These are phyloP conservation scores for Cladosporium oxysporum DNA, from an alignment of 2,329 filamentous ascomycete species.

Conservation along the genomic window DNA sequence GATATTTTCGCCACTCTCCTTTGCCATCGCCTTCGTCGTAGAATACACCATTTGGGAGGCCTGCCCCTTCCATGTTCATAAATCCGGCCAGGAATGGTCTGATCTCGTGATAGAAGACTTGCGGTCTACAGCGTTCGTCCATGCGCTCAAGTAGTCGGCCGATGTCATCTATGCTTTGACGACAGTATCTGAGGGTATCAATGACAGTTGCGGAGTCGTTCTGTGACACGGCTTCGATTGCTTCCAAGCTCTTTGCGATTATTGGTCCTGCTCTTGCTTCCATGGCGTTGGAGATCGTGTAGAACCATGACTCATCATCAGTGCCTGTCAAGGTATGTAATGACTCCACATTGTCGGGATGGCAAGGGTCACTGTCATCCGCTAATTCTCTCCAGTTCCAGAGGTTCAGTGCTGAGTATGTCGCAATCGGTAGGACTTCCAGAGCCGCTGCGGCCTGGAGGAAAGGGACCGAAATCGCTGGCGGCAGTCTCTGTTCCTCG, in stretches of 20 bases:
- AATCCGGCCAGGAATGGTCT: slow-evolving; percentile 55
- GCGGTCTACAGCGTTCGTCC: slow-evolving; percentile 52
- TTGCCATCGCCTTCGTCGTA: slow-evolving; percentile 53
- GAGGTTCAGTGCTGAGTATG: slow-evolving; percentile 85
- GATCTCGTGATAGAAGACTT: slow-evolving; percentile 55
- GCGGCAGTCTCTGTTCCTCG: slow-evolving; percentile 62
- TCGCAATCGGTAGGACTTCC: slow-evolving; percentile 87
- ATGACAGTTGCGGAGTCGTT: slow-evolving; percentile 43
- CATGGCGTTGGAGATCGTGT: slow-evolving; percentile 55
- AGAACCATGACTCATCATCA: slow-evolving; percentile 87
- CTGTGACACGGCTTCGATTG: slow-evolving; percentile 47
- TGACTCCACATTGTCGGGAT: slow-evolving; percentile 81
- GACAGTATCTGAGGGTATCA: slow-evolving; percentile 43
- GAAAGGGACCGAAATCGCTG: slow-evolving; percentile 78
- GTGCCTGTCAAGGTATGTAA: slow-evolving; percentile 89
- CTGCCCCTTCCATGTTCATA: slow-evolving; percentile 55
- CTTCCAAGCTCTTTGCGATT: slow-evolving; percentile 49
- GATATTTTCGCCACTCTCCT: slow-evolving; percentile 53
- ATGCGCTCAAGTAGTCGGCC: slow-evolving; percentile 50
- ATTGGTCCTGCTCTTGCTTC: slow-evolving; percentile 53
- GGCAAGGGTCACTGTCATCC: slow-evolving; percentile 68
- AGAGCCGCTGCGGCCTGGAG: slow-evolving; percentile 70
- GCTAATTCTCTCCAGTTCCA: slow-evolving; percentile 97
- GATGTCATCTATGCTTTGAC: slow-evolving; percentile 46
- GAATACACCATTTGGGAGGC: slow-evolving; percentile 54